phyloP scores from a whole-genome alignment of 129 eudicot genomes.

The Saposhnikovia divaricata region DNA sequence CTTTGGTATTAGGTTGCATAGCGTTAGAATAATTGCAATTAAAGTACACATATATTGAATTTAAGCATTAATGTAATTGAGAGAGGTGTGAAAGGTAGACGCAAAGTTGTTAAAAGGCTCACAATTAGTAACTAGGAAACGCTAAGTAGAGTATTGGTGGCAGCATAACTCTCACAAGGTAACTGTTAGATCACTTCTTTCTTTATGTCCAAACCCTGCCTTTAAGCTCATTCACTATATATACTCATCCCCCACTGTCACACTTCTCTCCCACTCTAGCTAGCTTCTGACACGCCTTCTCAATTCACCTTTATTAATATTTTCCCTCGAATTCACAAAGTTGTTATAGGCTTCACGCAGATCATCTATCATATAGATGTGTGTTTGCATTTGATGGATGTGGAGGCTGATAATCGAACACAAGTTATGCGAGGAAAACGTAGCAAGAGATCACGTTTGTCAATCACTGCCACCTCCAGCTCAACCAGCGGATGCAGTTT shows the following conservation, averaged over 20 bases:
- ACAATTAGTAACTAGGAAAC: constrained; percentile 12
- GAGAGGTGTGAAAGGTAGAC: neutral
- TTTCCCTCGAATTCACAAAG: no score
- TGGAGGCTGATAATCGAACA: constrained; percentile 21
- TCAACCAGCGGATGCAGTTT: constrained; percentile 9
- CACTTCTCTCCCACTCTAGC: neutral
- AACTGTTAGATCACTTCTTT: neutral
- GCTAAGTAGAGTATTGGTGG: constrained; percentile 25
- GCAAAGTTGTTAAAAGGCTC: constrained; percentile 6
- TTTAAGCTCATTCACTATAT: neutral
- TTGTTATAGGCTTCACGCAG: no score
- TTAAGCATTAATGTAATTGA: neutral
- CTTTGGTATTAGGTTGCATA: neutral
- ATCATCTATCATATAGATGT: no score
- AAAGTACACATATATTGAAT: neutral
- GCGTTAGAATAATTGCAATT: neutral
- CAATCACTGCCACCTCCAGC: constrained; percentile 19
- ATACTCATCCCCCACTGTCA: constrained; percentile 3
- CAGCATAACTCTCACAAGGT: constrained; percentile 1
- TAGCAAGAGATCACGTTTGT: constrained; percentile 49
- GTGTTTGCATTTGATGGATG: neutral
- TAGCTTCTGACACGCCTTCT: neutral
- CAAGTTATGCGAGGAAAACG: constrained; percentile 48
- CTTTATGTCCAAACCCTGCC: constrained; percentile 10
- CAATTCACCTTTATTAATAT: neutral